Conservation (phyloP, 306 rosid species). For the Prunus mume region DNA sequence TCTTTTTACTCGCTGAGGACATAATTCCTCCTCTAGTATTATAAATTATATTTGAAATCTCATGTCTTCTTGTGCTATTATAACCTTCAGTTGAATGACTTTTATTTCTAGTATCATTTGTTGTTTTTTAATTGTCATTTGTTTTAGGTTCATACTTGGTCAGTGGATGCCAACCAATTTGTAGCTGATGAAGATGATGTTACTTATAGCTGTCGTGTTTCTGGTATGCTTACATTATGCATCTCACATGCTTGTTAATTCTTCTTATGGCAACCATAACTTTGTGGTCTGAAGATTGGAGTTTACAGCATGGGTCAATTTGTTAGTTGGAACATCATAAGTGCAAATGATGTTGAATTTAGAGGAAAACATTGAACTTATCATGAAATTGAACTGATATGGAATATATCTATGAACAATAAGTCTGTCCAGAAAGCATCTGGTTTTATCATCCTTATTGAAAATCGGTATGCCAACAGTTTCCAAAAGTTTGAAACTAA, state of each 20-base stretch:
- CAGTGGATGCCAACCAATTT: slow-evolving; percentile 74
- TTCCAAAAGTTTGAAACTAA: not conserved
- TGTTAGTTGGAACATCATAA: not conserved
- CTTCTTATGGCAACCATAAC: not conserved
- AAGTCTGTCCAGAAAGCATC: not conserved
- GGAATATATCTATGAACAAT: not conserved
- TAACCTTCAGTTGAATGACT: not conserved
- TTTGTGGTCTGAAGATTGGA: not conserved
- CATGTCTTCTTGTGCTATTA: not conserved
- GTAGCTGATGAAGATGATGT: slow-evolving; percentile 88
- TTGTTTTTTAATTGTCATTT: slow-evolving; percentile 9
- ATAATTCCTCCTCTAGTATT: not conserved
- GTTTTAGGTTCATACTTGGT: slow-evolving; percentile 73
- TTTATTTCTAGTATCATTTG: not conserved
- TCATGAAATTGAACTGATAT: not conserved
- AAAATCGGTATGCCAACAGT: not conserved
- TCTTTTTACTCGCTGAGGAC: not conserved
- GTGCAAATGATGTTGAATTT: too few relatives aligned
- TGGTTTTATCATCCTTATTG: not conserved
- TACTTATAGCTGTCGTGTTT: slow-evolving; percentile 80
- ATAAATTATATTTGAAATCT: not conserved
- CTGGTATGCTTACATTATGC: slow-evolving; percentile 56
- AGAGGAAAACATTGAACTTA: not conserved
- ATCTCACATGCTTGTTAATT: not conserved
- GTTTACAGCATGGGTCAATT: not conserved